A percentile compares a stretch with the other conserved stretches of the same genome.
Conservation (phyloP, 2,329 filamentous ascomycete species). For the Colletotrichum horii region DNA sequence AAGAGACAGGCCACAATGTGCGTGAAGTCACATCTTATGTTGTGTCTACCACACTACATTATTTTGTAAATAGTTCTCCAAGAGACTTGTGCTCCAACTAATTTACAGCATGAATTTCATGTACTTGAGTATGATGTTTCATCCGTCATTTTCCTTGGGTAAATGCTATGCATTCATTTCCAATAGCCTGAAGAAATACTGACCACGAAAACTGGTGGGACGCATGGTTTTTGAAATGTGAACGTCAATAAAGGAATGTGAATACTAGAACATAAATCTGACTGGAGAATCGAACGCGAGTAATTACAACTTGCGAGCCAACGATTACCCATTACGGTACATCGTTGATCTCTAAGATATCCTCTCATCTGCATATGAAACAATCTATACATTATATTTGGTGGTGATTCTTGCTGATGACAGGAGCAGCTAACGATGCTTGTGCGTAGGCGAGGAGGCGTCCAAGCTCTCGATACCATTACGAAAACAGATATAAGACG, state of each 20-base stretch:
- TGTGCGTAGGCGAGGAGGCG: neutral
- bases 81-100: neutral
- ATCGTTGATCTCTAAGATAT: neutral
- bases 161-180: accelerated
- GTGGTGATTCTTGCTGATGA: neutral
- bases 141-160: neutral
- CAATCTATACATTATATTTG: neutral
- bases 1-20: neutral
- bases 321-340: accelerated
- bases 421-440: neutral
- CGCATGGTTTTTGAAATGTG: neutral
- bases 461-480: accelerated
- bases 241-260: neutral
- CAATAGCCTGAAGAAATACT: accelerated
- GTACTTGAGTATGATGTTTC: neutral
- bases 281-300: neutral
- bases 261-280: neutral
- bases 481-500: neutral
- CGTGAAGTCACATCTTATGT: too few species aligned
- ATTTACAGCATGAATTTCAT: neutral
- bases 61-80: too few species aligned
- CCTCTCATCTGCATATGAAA: neutral
- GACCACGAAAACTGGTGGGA: neutral
- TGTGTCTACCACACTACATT: too few species aligned
- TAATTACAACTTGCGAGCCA: neutral